Evolutionary conservation across 2,329 filamentous ascomycete genomes (phyloP).

Genomic region (Scleromitrula shiraiana): DNA sequence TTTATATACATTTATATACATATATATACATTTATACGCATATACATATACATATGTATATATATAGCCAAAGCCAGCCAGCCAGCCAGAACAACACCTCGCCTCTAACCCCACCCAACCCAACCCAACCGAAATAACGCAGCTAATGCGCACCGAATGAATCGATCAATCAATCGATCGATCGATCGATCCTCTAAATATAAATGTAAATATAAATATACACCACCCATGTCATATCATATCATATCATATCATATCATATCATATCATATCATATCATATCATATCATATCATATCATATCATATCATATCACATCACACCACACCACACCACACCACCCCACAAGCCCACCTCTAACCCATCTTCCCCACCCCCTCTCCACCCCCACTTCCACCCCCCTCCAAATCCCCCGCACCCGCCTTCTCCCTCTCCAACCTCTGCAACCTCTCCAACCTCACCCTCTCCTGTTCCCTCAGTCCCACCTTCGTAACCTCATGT

Average conservation of each 20-base stretch:
- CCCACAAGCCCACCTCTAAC: not conserved
- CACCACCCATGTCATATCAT: not conserved
- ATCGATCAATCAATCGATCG: too few relatives aligned
- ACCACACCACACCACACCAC: too few relatives aligned
- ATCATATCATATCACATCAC: too few relatives aligned
- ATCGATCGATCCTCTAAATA: not conserved
- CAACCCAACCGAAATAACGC: too few relatives aligned
- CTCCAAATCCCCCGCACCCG: conserved; percentile 4
- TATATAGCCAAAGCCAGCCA: too few relatives aligned
- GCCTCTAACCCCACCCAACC: too few relatives aligned
- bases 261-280: conserved; percentile 4
- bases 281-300: conserved; percentile 1
- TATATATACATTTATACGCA: not conserved
- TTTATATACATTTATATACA: not conserved
- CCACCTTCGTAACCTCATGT: conserved; percentile 45
- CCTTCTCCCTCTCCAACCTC: conserved; percentile 7
- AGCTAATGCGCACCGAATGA: too few relatives aligned
- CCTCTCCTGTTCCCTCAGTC: conserved; percentile 25
- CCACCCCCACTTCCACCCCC: not conserved
- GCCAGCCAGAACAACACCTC: too few relatives aligned
- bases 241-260: conserved; percentile 1
- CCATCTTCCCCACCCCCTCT: conserved; percentile 2
- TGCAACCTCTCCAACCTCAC: conserved; percentile 15
- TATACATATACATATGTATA: not conserved
- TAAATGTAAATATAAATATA: not conserved